Conservation (phyloP, 2,329 filamentous ascomycete genomes). For the Fonsecaea pedrosoi region DNA sequence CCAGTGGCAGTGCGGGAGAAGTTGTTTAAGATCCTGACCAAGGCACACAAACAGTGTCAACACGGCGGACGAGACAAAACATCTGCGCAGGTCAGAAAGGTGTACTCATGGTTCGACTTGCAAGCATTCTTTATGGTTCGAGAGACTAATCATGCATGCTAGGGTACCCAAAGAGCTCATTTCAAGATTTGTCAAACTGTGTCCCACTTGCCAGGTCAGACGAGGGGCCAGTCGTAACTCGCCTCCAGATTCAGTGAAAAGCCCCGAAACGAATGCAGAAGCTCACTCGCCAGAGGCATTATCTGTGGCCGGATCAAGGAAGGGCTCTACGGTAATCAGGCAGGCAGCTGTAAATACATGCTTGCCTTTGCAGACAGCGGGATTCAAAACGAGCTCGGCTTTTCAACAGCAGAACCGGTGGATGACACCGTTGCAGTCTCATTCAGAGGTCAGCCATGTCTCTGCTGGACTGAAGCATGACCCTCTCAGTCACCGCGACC, state of each 20-base stretch:
- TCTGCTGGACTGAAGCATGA: constrained; percentile 7
- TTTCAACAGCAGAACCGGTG: constrained; percentile 40
- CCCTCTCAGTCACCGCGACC: constrained; percentile 20
- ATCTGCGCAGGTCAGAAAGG: constrained; percentile 57
- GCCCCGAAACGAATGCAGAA: constrained; percentile 26
- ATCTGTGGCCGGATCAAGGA: constrained; percentile 23
- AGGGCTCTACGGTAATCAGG: constrained; percentile 23
- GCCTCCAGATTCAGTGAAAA: constrained; percentile 32
- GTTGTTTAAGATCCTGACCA: constrained; percentile 58
- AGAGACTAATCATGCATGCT: constrained; percentile 3
- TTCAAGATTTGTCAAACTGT: constrained; percentile 59
- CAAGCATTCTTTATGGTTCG: neutral
- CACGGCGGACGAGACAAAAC: constrained; percentile 62
- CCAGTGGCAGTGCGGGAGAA: constrained; percentile 61
- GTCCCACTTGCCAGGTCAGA: constrained; percentile 57
- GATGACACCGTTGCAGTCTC: constrained; percentile 36
- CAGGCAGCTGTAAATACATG: constrained; percentile 13
- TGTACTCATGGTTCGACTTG: constrained; percentile 57
- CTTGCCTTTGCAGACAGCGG: constrained; percentile 35
- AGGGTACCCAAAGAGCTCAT: constrained; percentile 61
- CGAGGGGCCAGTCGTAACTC: constrained; percentile 46
- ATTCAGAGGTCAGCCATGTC: constrained; percentile 8
- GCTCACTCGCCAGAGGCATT: constrained; percentile 23
- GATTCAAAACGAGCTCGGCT: constrained; percentile 31
- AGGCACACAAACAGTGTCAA: constrained; percentile 58